phyloP scores from a whole-genome alignment of 371 early-diverging fungal genomes.

The Encephalitozoon cuniculi region DNA sequence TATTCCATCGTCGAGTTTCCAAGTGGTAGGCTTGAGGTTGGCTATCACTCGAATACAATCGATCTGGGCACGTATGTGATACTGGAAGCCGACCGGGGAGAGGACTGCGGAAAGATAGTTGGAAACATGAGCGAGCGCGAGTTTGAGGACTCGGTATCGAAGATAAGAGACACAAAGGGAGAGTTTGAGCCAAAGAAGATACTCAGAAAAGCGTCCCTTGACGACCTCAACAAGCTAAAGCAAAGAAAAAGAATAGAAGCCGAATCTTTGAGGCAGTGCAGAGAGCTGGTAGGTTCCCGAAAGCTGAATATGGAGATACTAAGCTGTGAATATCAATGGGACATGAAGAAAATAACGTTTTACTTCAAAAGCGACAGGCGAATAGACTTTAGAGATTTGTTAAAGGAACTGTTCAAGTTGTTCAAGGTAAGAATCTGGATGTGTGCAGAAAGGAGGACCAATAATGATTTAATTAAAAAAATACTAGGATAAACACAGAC shows the following conservation, averaged over 20 bases:
- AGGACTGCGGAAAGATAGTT: slow-evolving; percentile 56
- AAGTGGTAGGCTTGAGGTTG: slow-evolving; percentile 48
- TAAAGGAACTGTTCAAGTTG: slow-evolving; percentile 87
- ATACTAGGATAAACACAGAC: background rate
- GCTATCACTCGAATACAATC: slow-evolving; percentile 7
- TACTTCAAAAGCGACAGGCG: slow-evolving; percentile 62
- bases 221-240: slow-evolving; percentile 48
- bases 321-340: slow-evolving; percentile 61
- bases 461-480: slow-evolving; percentile 7
- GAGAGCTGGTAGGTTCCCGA: slow-evolving; percentile 29
- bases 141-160: slow-evolving; percentile 21
- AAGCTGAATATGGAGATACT: slow-evolving; percentile 57
- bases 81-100: slow-evolving; percentile 61
- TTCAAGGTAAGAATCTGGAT: slow-evolving; percentile 99
- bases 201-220: slow-evolving; percentile 45
- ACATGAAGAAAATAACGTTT: slow-evolving; percentile 61
- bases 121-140: background rate
- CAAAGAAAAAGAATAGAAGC: slow-evolving; percentile 47
- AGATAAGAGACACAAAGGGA: slow-evolving; percentile 12
- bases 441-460: slow-evolving; percentile 61
- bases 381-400: slow-evolving; percentile 92
- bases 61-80: slow-evolving; percentile 51
- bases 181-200: slow-evolving; percentile 55
- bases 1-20: slow-evolving; percentile 55
- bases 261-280: slow-evolving; percentile 46